Base-by-base conservation (phyloP, 139 green algal species). In the Parachlorella kessleri region DNA sequence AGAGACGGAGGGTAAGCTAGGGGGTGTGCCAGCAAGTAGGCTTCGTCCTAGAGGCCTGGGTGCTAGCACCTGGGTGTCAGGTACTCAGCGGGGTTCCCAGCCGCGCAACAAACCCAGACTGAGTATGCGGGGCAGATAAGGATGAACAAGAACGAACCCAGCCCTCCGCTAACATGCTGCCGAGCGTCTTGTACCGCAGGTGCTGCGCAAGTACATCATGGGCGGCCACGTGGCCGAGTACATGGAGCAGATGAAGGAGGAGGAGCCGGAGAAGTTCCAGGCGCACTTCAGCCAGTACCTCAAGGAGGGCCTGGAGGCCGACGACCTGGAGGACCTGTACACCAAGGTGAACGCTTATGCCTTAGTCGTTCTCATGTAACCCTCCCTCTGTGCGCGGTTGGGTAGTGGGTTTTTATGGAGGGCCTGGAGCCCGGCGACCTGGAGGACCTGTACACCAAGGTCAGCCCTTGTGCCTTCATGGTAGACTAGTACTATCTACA, bases 161-260 rank as follows among this genome's bases (percentile, higher is more conserved):
- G 10, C 35, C 48, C 21, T 41, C 32, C 14, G 18, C 70, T 55
- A 1, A 26, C 39, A 26, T 3, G 4, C 24, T 10, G 6, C 24
- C 37, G 3, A 33, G 4, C 23, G 35, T 2, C 66, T 3, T 73
- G 23, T 4, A 18, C 5, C 70, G n/a, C 72, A 84, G 76, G 75
- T 77, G 55, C 82, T 98, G 80, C 84, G 87, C 70, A 97, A 95
- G 87, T 97, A 98, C 91, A 97, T 98, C 86, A 91, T 93, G 76
- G 96, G 96, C 71, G 92, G 95, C 70, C 94, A 99, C 77, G 94
- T 99, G 30, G 88, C 88, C 5, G 97, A 99, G 89, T 99, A 99
- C 94, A 99, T 99, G 96, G 90, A 94, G 85, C 86, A 93, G 80
- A 93, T 98, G 90, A 78, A 95, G 87, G 96, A 99, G 89, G 96